Evolutionary conservation across 495 filamentous ascomycete species (phyloP), one percentile per base, ranked within the genome.

Genomic region (Xylaria acuta): DNA sequence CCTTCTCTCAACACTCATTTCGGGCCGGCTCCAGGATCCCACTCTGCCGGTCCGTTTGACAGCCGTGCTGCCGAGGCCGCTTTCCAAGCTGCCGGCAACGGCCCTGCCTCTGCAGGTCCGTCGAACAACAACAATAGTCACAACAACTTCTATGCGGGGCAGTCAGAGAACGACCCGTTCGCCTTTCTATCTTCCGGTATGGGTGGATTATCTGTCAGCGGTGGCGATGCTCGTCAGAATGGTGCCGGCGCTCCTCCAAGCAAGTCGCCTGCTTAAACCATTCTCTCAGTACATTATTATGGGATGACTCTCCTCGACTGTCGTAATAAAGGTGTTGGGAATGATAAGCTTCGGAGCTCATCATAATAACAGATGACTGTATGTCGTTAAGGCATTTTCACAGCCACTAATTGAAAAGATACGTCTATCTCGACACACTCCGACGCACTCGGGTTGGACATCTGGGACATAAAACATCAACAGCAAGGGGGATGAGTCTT

Each of bases 61-160:
- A 97, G 95, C 83, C 92, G 96, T 41, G 93, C 93, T 56, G 92
- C 93, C 40, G 95, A 97, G 85, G 93, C 93, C 20, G 95, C 94
- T 25, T 97, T 97, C 84, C 91, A 92, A 68, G 93, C 92, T 25
- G 95, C 93, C 41, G 90, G 92, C 76, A 94, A 92, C 77, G 90
- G 89, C 51, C 89, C 90, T 47, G 87, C 85, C 30, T 88, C 87
- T 43, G 88, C 88, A 84, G 93, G 83, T 78, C 90, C 82, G 78
- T 89, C 80, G 80, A 93, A 87, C 81, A 86, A 86, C 78, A 67
- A 47, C 40, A 66, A 30, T 6, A 60, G 38, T 18, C 63, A 70
- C 69, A 72, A 60, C 67, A 79, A 78, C 49, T 89, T 88, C 72
- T 89, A 88, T 73, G 82, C 84, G 30, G 81, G 77, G n/a, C 84